Percentiles rank a stretch among this genome's conserved stretches.
Evolutionary conservation across 108 stramenopile species (phyloP).

Genomic region (Cylindrotheca fusiformis): DNA sequence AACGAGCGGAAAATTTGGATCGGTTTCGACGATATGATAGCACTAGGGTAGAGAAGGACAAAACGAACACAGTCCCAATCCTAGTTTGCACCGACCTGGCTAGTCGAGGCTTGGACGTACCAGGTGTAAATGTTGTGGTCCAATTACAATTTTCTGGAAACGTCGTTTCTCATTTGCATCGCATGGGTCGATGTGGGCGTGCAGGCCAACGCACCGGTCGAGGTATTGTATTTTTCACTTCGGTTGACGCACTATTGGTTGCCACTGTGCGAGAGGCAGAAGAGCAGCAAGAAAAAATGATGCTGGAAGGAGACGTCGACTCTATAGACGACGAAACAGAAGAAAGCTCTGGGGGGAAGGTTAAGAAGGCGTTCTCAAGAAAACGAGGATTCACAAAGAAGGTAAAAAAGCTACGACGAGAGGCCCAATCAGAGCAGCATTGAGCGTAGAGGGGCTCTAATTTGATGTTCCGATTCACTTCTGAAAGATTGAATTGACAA

Average conservation of each 20-base stretch:
- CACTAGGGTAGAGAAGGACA: conserved; percentile 13
- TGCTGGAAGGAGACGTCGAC: conserved; percentile 56
- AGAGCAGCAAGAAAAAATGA: conserved; percentile 70
- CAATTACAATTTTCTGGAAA: conserved; percentile 96
- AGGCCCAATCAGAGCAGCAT: conserved; percentile 12
- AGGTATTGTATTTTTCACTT: conserved; percentile 89
- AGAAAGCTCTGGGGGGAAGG: conserved; percentile 48
- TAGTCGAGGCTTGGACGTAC: conserved; percentile 94
- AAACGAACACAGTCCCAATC: conserved; percentile 72
- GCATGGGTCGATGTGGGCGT: conserved; percentile 97
- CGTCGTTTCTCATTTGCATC: conserved; percentile 96
- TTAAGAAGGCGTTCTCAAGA: conserved; percentile 79
- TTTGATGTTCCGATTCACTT: too few species aligned
- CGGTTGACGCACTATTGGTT: conserved; percentile 64
- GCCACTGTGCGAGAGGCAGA: conserved; percentile 78
- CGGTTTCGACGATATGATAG: conserved; percentile 65
- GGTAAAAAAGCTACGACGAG: conserved; percentile 66
- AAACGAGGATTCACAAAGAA: conserved; percentile 88
- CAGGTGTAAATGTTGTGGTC: conserved; percentile 94
- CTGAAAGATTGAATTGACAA: too few species aligned
- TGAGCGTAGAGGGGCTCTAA: too few species aligned
- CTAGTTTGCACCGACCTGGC: conserved; percentile 97
- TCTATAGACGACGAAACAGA: conserved; percentile 44
- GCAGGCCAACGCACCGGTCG: conserved; percentile 91
- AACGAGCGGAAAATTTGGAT: conserved; percentile 82